Conservation (phyloP, 306 rosid genomes). For the Castanea crenata region DNA sequence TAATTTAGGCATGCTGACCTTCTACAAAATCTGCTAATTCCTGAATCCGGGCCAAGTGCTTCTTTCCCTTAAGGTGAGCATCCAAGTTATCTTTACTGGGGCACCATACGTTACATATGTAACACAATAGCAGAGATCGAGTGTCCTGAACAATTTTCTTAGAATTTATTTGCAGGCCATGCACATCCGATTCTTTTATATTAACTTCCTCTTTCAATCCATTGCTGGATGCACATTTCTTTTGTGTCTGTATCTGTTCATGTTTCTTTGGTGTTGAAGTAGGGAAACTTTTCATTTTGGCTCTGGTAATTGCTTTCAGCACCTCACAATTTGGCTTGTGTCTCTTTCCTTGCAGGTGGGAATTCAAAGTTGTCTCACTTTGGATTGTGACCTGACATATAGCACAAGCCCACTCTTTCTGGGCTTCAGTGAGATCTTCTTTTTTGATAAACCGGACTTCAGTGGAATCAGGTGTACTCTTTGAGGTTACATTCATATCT, state of each 20-base stretch:
- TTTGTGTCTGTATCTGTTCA: neutral
- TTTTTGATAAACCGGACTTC: too few relatives aligned
- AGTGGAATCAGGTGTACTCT: neutral
- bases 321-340: slow-evolving; percentile 16
- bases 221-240: neutral
- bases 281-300: neutral
- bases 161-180: neutral
- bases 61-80: slow-evolving; percentile 7
- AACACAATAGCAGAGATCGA: neutral
- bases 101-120: slow-evolving; percentile 3
- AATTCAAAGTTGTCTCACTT: neutral
- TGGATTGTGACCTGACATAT: slow-evolving; percentile 9
- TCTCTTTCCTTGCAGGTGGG: neutral
- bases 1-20: too few relatives aligned
- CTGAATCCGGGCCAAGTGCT: neutral
- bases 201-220: neutral
- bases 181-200: neutral
- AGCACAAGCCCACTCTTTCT: slow-evolving; percentile 12
- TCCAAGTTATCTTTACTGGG: neutral
- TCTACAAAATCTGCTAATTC: too few relatives aligned
- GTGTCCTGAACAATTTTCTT: neutral
- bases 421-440: neutral
- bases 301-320: slow-evolving; percentile 1
- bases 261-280: neutral
- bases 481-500: neutral